phyloP scores from a whole-genome alignment of 2,329 filamentous ascomycete genomes.

The Hypocrella siamensis region DNA sequence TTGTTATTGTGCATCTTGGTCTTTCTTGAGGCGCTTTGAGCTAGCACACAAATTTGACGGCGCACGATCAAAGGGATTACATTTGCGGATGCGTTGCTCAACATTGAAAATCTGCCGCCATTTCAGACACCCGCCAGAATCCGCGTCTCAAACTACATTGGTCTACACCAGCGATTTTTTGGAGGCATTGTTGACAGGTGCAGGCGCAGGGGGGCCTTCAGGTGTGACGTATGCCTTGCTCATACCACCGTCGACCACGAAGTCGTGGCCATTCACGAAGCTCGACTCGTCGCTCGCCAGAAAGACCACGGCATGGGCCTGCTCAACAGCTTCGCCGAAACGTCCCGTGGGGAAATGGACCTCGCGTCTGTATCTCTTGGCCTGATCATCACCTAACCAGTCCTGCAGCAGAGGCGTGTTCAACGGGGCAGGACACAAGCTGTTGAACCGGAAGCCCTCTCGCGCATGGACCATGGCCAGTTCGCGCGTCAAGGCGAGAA shows the following conservation, averaged over 20 bases:
- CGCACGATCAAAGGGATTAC: no score
- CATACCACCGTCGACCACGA: slow-evolving; percentile 93
- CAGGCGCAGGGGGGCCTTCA: slow-evolving; percentile 37
- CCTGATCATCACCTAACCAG: slow-evolving; percentile 77
- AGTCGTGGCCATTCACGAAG: slow-evolving; percentile 83
- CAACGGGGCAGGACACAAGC: slow-evolving; percentile 75
- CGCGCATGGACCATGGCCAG: slow-evolving; percentile 83
- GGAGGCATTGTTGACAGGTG: slow-evolving; percentile 44
- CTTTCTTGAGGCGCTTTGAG: no score
- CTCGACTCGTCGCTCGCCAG: slow-evolving; percentile 75
- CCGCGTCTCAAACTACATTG: no score
- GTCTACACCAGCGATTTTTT: slow-evolving; percentile 28
- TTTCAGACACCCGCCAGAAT: no score
- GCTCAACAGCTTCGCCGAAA: slow-evolving; percentile 88
- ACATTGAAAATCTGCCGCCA: no score
- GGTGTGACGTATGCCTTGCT: slow-evolving; percentile 74
- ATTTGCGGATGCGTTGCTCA: no score
- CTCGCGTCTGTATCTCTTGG: slow-evolving; percentile 69
- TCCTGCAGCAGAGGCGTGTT: slow-evolving; percentile 88
- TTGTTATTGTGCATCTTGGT: no score
- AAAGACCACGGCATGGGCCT: slow-evolving; percentile 79
- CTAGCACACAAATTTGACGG: no score
- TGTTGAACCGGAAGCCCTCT: slow-evolving; percentile 81
- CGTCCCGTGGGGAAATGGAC: slow-evolving; percentile 79
- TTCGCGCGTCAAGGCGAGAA: slow-evolving; percentile 78